Evolutionary conservation across 305 asterid species (phyloP).

Genomic region (Striga hermonthica): DNA sequence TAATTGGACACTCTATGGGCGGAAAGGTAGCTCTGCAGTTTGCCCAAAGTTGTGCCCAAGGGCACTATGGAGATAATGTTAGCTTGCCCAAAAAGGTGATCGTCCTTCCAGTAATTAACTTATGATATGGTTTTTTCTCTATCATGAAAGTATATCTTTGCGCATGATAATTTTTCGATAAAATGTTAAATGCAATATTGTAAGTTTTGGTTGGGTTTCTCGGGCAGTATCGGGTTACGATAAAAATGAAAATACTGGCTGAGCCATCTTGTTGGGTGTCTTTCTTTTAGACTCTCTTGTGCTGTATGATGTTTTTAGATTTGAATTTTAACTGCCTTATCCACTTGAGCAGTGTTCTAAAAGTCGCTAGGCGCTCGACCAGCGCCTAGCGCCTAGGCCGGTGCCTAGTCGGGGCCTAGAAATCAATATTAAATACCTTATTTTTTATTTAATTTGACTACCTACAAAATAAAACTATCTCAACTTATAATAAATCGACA

Average conservation of each 20-base stretch:
- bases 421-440: too few relatives aligned
- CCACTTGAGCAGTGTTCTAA: too few relatives aligned
- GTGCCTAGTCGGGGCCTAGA: too few relatives aligned
- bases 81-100: slow-evolving; percentile 77
- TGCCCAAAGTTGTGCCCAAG: slow-evolving; percentile 66
- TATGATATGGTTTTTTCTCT: slow-evolving; percentile 1
- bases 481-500: too few relatives aligned
- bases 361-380: too few relatives aligned
- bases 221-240: neutral
- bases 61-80: slow-evolving; percentile 52
- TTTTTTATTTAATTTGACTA: too few relatives aligned
- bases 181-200: neutral
- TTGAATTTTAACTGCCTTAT: too few relatives aligned
- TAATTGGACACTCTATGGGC: slow-evolving; percentile 93
- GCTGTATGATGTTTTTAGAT: slow-evolving; percentile 2
- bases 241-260: slow-evolving; percentile 14
- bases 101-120: slow-evolving; percentile 27
- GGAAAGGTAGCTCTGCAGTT: slow-evolving; percentile 92
- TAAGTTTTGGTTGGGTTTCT: too few relatives aligned
- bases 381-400: too few relatives aligned
- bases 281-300: slow-evolving; percentile 21
- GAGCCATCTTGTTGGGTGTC: slow-evolving; percentile 6
- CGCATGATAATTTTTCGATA: neutral
- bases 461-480: too few relatives aligned
- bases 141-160: slow-evolving; percentile 18